These are phyloP conservation scores for Miscanthus lutarioriparius DNA, from an alignment of 176 grass and related monocot species.

Conservation along the genomic window DNA sequence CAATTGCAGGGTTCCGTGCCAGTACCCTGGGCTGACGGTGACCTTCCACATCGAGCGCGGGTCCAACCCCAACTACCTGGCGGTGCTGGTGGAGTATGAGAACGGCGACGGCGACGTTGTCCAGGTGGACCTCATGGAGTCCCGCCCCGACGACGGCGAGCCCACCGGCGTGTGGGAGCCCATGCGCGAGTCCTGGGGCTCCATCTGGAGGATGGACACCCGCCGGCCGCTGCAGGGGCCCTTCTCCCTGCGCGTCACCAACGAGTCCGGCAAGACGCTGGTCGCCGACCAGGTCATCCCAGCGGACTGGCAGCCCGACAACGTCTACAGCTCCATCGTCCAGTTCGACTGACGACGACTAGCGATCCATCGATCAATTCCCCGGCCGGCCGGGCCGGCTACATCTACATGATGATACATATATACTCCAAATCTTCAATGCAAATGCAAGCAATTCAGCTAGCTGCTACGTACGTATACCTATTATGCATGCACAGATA, in stretches of 20 bases:
- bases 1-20: slow-evolving; percentile 20
- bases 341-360: slow-evolving; percentile 29
- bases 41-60: slow-evolving; percentile 72
- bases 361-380: no score
- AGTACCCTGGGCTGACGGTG: slow-evolving; percentile 36
- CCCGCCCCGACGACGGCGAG: slow-evolving; percentile 29
- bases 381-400: no score
- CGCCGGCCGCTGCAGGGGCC: slow-evolving; percentile 41
- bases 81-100: slow-evolving; percentile 57
- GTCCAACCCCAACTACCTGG: slow-evolving; percentile 65
- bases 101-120: slow-evolving; percentile 67
- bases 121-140: slow-evolving; percentile 65
- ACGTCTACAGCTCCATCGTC: slow-evolving; percentile 54
- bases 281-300: slow-evolving; percentile 78
- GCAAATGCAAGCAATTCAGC: no score
- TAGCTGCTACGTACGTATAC: no score
- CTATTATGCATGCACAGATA: no score
- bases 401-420: no score
- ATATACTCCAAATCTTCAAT: no score
- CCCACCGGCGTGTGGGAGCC: slow-evolving; percentile 45
- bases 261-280: slow-evolving; percentile 50
- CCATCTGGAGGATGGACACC: slow-evolving; percentile 64
- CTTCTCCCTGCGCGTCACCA: slow-evolving; percentile 71
- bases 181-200: slow-evolving; percentile 60
- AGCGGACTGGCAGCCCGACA: slow-evolving; percentile 53